These are phyloP conservation scores for Aspergillus quadrilineatus DNA, from an alignment of 2,329 filamentous ascomycete genomes.

Conservation along the genomic window DNA sequence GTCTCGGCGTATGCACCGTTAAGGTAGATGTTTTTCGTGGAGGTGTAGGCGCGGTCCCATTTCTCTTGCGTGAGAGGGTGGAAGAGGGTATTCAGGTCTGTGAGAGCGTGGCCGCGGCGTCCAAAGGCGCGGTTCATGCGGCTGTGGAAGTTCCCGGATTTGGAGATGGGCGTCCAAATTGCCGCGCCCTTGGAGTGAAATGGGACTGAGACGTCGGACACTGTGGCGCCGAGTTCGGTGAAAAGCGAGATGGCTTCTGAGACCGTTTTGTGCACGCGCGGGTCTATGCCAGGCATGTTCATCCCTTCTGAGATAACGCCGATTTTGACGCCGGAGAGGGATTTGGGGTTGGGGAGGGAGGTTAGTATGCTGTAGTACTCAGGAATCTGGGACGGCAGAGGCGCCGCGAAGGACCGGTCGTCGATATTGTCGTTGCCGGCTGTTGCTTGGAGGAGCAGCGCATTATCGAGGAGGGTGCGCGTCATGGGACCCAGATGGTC, in stretches of 20 bases:
- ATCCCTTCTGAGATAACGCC: neutral
- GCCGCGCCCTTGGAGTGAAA: neutral
- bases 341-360: neutral
- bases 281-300: neutral
- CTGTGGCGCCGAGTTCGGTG: neutral
- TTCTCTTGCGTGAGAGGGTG: neutral
- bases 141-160: neutral
- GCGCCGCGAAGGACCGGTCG: neutral
- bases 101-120: neutral
- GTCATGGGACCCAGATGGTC: neutral
- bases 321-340: neutral
- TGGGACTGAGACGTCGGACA: neutral
- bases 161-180: neutral
- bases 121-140: neutral
- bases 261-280: neutral
- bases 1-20: neutral
- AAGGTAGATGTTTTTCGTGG: neutral
- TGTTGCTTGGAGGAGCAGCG: neutral
- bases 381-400: neutral
- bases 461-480: neutral
- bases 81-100: neutral
- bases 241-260: neutral
- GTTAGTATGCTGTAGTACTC: neutral
- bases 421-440: neutral
- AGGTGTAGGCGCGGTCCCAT: neutral